These are phyloP conservation scores for Peronospora destructor DNA, from an alignment of 352 stramenopile genomes.

Conservation along the genomic window DNA sequence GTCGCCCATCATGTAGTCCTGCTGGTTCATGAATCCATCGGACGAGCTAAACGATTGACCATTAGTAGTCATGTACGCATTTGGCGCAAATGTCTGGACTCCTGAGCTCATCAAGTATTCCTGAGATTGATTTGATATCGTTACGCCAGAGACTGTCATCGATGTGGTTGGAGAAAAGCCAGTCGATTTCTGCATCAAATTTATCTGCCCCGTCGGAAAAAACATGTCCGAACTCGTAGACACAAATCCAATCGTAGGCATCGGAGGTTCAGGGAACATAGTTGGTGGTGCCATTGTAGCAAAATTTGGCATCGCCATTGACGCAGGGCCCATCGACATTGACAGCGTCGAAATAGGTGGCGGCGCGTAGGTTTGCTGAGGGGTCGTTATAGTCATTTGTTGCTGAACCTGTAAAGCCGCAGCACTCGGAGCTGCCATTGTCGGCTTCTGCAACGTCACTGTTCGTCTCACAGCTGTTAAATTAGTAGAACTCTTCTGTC, in stretches of 20 bases:
- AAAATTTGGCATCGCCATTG: constrained; percentile 25
- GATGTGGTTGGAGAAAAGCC: constrained; percentile 25
- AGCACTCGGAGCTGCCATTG: constrained; percentile 1
- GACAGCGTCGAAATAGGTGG: constrained; percentile 15
- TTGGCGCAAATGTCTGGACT: constrained; percentile 29
- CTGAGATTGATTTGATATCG: constrained; percentile 18
- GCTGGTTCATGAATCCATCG: constrained; percentile 34
- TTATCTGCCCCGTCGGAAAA: constrained; percentile 27
- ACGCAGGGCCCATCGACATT: constrained; percentile 13
- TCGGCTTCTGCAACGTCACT: constrained; percentile 3
- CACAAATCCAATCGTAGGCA: constrained; percentile 25
- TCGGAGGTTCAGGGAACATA: constrained; percentile 42
- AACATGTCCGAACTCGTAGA: constrained; percentile 32
- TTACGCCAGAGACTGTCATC: constrained; percentile 20
- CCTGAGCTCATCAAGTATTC: constrained; percentile 33
- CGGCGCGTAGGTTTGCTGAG: constrained; percentile 12
- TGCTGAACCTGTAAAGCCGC: constrained; percentile 3
- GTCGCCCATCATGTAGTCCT: constrained; percentile 42
- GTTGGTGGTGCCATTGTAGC: constrained; percentile 16
- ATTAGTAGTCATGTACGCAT: constrained; percentile 33
- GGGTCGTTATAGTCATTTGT: not conserved
- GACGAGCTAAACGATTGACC: constrained; percentile 21
- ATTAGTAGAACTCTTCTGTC: constrained; percentile 6
- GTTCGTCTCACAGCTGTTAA: constrained; percentile 9
- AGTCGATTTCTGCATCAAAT: constrained; percentile 22